Base-by-base conservation (phyloP, 257 asterid species). In the Nicotiana sylvestris region DNA sequence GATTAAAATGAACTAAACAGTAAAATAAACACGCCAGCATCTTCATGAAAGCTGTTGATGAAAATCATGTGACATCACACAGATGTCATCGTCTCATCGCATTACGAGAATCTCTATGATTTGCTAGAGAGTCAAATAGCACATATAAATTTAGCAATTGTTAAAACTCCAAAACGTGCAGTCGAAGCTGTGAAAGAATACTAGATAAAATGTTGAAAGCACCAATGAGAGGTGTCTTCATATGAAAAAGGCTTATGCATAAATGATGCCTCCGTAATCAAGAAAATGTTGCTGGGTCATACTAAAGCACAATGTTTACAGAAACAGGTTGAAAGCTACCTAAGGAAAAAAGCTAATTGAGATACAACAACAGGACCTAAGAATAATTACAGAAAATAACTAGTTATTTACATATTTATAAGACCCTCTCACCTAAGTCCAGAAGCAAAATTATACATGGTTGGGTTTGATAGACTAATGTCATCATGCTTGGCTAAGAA, bases 371-470 rank as follows among this genome's bases (percentile, higher is more conserved):
- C 39, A 65, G 78, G 72, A 81, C 60, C 81, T 82, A 88, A 81
- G 82, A 25, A 66, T 53, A 74, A 18, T 25, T 35, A 81, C 17
- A 66, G 69, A 55, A 58, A 8, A n/a, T 27, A 57, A 33, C 57
- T 84, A 84, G 78, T 84, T 84, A 88, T 87, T 82, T 80, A 21
- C 69, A 80, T 21, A 72, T 70, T 80, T 57, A 51, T 37, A 74
- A 21, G 16, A 62, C 66, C n/a, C 53, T 65, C 76, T 80, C 16
- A 57, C 74, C 86, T 35, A 66, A 46, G 66, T 78, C 81, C 58
- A 60, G 35, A 51, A 29, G 77, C 76, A 70, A 84, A 76, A 76
- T 35, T 80, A 82, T 82, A 79, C 61, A 65, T 32, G 32, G 25
- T 78, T 81, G 21, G 53, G 15, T 35, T 39, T 83, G 65, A 62